Percentiles rank a stretch among this genome's conserved stretches.
Evolutionary conservation across 2,329 filamentous ascomycete species (phyloP).

Genomic region (Diaporthe velutina): DNA sequence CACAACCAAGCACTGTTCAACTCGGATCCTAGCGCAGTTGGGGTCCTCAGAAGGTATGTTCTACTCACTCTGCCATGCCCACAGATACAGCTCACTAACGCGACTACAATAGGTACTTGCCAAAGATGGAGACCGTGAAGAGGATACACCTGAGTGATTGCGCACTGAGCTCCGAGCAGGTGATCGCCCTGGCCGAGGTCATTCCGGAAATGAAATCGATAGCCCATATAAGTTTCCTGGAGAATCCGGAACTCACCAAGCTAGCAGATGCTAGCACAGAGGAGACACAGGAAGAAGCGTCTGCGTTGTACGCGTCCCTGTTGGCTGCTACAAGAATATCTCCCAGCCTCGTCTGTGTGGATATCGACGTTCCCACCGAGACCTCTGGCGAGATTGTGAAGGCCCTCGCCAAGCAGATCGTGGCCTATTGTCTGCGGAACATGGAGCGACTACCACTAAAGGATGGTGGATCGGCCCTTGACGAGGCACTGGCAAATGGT

Average conservation of each 20-base stretch:
- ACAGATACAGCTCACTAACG: background rate
- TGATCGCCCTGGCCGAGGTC: slow-evolving; percentile 90
- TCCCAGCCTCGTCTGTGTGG: slow-evolving; percentile 85
- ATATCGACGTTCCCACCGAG: slow-evolving; percentile 87
- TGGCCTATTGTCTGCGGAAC: slow-evolving; percentile 93
- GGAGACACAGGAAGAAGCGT: slow-evolving; percentile 89
- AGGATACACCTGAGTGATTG: slow-evolving; percentile 90
- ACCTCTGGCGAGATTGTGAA: slow-evolving; percentile 92
- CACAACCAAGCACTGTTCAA: slow-evolving; percentile 88
- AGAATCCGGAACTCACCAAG: slow-evolving; percentile 79
- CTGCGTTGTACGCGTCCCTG: slow-evolving; percentile 90
- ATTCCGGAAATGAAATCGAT: slow-evolving; percentile 85
- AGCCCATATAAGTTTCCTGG: slow-evolving; percentile 87
- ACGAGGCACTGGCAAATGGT: slow-evolving; percentile 49
- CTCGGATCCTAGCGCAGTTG: slow-evolving; percentile 78
- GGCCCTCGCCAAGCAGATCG: slow-evolving; percentile 92
- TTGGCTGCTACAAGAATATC: slow-evolving; percentile 90
- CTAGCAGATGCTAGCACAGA: slow-evolving; percentile 83
- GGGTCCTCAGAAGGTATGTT: slow-evolving; percentile 78
- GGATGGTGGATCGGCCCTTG: slow-evolving; percentile 58
- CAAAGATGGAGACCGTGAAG: slow-evolving; percentile 82
- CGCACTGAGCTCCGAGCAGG: slow-evolving; percentile 86
- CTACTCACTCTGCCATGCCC: background rate
- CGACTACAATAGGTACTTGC: slow-evolving; percentile 72
- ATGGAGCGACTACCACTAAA: slow-evolving; percentile 82